Evolutionary conservation across 2,329 filamentous ascomycete species (phyloP).

Genomic region (Tympanopsis confertula): DNA sequence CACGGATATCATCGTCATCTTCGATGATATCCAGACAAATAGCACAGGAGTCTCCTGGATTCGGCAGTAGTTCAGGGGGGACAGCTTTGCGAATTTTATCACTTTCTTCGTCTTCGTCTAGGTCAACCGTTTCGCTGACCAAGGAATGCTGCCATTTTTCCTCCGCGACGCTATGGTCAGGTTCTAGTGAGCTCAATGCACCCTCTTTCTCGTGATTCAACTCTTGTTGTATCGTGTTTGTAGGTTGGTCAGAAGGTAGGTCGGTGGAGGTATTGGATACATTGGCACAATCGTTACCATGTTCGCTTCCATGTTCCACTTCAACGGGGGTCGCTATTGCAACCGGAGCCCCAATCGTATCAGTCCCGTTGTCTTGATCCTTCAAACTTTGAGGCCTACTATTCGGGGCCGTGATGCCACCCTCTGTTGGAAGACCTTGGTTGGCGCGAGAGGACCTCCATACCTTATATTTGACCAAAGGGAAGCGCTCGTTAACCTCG

Average conservation of each 20-base stretch:
- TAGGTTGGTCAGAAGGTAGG: too few relatives aligned
- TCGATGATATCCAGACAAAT: conserved; percentile 65
- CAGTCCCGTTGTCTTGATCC: too few relatives aligned
- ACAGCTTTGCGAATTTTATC: conserved; percentile 56
- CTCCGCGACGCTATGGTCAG: conserved; percentile 4
- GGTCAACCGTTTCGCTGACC: conserved; percentile 17
- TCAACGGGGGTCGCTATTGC: too few relatives aligned
- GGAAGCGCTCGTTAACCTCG: conserved; percentile 65
- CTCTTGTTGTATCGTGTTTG: too few relatives aligned
- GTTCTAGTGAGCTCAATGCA: too few relatives aligned
- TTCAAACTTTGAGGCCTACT: conserved; percentile 47
- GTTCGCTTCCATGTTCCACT: too few relatives aligned
- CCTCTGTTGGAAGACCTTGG: conserved; percentile 48
- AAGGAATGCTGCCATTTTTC: too few relatives aligned
- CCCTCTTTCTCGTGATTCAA: too few relatives aligned
- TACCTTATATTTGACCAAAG: conserved; percentile 60
- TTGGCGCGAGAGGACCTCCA: conserved; percentile 57
- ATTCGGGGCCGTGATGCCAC: conserved; percentile 49
- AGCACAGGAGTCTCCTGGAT: conserved; percentile 61
- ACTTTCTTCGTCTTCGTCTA: conserved; percentile 36
- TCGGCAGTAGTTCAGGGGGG: conserved; percentile 49
- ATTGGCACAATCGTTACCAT: too few relatives aligned
- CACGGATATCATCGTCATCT: conserved; percentile 63
- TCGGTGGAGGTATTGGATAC: too few relatives aligned
- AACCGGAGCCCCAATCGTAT: too few relatives aligned